These are phyloP conservation scores for Thalassiosira mediterranea DNA, from an alignment of 352 stramenopile genomes.

Conservation along the genomic window DNA sequence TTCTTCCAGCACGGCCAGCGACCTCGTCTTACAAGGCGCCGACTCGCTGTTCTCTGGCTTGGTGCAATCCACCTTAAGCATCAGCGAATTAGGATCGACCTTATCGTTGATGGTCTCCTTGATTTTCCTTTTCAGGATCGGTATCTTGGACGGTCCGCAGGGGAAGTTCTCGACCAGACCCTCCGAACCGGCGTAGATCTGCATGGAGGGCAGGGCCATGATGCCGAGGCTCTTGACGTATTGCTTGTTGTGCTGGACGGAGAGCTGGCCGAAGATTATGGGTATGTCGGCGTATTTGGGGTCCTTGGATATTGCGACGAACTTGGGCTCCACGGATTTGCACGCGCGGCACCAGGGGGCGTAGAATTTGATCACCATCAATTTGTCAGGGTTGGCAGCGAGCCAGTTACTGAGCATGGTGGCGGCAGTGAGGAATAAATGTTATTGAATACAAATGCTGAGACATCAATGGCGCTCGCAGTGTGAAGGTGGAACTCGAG, in stretches of 20 bases:
- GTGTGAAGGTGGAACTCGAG: too few species aligned
- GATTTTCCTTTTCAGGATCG: slow-evolving; percentile 83
- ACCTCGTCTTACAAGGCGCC: slow-evolving; percentile 45
- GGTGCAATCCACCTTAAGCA: slow-evolving; percentile 56
- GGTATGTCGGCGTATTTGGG: slow-evolving; percentile 64
- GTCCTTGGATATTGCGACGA: slow-evolving; percentile 71
- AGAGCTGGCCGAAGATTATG: slow-evolving; percentile 73
- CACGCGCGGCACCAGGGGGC: slow-evolving; percentile 84
- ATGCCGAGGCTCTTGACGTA: slow-evolving; percentile 82
- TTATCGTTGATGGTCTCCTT: slow-evolving; percentile 69
- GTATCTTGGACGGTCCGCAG: slow-evolving; percentile 82
- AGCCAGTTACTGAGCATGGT: slow-evolving; percentile 58
- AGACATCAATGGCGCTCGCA: too few species aligned
- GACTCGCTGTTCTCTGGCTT: slow-evolving; percentile 47
- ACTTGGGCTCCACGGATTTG: slow-evolving; percentile 82
- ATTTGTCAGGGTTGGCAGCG: slow-evolving; percentile 66
- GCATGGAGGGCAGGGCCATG: slow-evolving; percentile 79
- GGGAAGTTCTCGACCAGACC: slow-evolving; percentile 80
- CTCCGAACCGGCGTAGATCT: slow-evolving; percentile 74
- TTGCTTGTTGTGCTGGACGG: slow-evolving; percentile 79
- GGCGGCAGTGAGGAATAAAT: too few species aligned
- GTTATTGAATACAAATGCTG: too few species aligned
- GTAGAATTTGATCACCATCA: slow-evolving; percentile 85
- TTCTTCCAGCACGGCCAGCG: slow-evolving; percentile 37
- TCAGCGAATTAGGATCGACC: slow-evolving; percentile 56